These are phyloP conservation scores for Grosmannia serpens DNA, from an alignment of 2,329 filamentous ascomycete species.

Conservation along the genomic window DNA sequence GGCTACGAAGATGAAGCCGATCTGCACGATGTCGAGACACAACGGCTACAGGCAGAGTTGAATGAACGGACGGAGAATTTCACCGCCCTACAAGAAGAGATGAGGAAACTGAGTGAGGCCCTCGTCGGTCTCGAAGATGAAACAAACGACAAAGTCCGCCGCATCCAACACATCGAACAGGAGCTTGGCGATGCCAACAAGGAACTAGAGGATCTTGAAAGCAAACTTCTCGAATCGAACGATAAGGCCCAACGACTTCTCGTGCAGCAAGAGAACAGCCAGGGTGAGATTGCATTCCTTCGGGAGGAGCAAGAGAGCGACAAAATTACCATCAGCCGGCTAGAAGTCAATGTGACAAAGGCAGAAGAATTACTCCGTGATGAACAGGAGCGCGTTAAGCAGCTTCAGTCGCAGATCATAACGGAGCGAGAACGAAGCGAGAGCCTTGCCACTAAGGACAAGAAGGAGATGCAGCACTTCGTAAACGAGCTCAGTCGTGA, in stretches of 20 bases:
- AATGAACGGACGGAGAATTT: constrained; percentile 76
- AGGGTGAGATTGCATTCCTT: constrained; percentile 87
- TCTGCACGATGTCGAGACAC: constrained; percentile 58
- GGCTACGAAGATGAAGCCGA: constrained; percentile 61
- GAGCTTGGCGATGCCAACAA: constrained; percentile 75
- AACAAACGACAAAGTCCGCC: constrained; percentile 63
- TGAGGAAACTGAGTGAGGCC: constrained; percentile 81
- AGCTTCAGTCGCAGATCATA: constrained; percentile 62
- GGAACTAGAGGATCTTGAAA: constrained; percentile 77
- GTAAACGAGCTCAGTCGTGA: constrained; percentile 89
- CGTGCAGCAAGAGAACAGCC: constrained; percentile 85
- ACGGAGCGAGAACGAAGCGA: constrained; percentile 81
- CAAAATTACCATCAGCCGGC: constrained; percentile 93
- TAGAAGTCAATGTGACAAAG: constrained; percentile 72
- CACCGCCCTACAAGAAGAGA: constrained; percentile 81
- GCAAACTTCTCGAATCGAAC: constrained; percentile 72
- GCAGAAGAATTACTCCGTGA: constrained; percentile 72
- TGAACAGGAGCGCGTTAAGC: constrained; percentile 64
- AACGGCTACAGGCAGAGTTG: constrained; percentile 59
- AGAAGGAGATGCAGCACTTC: constrained; percentile 88
- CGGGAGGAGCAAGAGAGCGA: constrained; percentile 94
- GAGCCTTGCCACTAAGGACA: constrained; percentile 74
- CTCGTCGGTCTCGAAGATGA: constrained; percentile 84
- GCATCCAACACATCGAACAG: constrained; percentile 71
- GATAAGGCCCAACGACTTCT: constrained; percentile 78